Evolutionary conservation across 148 eudicot species (phyloP), one percentile per base, ranked within the genome.

Genomic region (Silene latifolia): DNA sequence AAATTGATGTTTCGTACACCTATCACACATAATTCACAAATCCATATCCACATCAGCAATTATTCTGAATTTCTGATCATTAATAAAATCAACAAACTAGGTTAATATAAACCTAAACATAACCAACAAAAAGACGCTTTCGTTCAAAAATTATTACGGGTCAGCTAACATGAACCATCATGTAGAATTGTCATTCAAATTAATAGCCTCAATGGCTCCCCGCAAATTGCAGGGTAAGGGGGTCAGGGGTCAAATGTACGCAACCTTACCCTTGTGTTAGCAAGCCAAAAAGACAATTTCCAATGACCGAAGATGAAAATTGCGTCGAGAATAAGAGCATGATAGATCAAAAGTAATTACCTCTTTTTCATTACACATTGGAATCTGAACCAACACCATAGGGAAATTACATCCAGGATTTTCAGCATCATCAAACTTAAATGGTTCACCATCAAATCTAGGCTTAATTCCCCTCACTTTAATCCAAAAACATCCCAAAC

Each of bases 1-100:
- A 83, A 46, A 90, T 90, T 4, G 94, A 90, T 77, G 85, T 87
- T 59, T 90, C 88, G 76, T 88, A 90, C n/a, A 90, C 91, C 94
- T 90, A 69, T 76, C 32, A 23, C 39, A 77, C 11, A 35, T 27
- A 0, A 67, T 42, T 29, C 17, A 25, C 57, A 51, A 67, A 44
- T 11, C 29, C 14, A 44, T 25, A 11, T 7, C 15, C 0, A 75
- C 13, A 61, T 58, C 19, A 71, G 21, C 63, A 57, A 70, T 67
- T 56, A 2, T 51, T 71, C 61, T 5, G 2, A 69, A 70, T 35
- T 15, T 60, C 48, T 35, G 9, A 46, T 39, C 56, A 47, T 24
- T 29, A 17, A 68, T 19, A 12, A 67, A 67, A 66, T 47, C 3
- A 48, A 48, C 39, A 48, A 9, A 0, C 0, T 35, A 29, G 20